These are phyloP conservation scores for Gynostemma pentaphyllum DNA, from an alignment of 306 rosid species.

Conservation along the genomic window DNA sequence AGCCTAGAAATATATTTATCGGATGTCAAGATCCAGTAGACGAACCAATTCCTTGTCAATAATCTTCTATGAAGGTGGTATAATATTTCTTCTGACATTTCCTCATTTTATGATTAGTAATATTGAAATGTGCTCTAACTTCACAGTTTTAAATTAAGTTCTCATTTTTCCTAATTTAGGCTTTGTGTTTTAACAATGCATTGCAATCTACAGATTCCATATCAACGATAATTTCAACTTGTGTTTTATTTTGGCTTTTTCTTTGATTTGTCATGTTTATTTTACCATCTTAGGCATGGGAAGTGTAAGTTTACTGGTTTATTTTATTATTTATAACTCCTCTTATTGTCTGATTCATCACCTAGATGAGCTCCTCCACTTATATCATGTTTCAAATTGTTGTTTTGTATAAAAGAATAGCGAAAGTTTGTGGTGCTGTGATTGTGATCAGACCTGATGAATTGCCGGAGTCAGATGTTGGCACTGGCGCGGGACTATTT, in stretches of 20 bases:
- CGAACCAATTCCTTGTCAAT: background rate
- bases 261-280: background rate
- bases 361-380: conserved; percentile 3
- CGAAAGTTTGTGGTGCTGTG: conserved; percentile 90
- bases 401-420: conserved; percentile 50
- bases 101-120: background rate
- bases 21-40: background rate
- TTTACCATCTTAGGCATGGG: background rate
- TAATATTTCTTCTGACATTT: background rate
- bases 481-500: conserved; percentile 87
- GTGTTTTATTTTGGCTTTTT: background rate
- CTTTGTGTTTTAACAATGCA: background rate
- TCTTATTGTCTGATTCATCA: background rate
- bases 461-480: conserved; percentile 85
- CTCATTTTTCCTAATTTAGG: too few relatives aligned
- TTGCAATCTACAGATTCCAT: background rate
- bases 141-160: background rate
- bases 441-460: conserved; percentile 93
- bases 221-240: background rate
- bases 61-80: background rate
- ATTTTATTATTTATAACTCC: background rate
- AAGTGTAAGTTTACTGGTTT: background rate
- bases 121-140: background rate
- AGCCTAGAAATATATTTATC: background rate
- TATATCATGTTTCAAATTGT: background rate